Evolutionary conservation across 2,329 filamentous ascomycete genomes (phyloP), one percentile per base, ranked within the genome.

Genomic region (Xylaria sp.): DNA sequence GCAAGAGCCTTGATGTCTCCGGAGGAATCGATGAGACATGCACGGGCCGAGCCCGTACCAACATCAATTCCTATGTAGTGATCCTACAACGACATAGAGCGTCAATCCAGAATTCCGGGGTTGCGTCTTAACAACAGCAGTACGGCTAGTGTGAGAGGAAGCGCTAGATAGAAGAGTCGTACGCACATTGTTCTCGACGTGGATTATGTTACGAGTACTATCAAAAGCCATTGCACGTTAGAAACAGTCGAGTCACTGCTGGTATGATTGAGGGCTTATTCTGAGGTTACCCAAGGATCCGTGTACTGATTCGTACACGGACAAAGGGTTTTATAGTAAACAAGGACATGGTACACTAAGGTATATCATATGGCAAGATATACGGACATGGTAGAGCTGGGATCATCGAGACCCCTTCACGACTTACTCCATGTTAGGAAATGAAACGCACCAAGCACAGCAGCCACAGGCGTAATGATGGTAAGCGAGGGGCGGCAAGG

Each of bases 21-120:
- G 48, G 92, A 90, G 70, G 90, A 88, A 79, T 98, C 93, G 81
- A 99, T 97, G 78, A 99, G 93, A 82, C 96, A 98, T 63, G 96
- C 96, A 78, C 96, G 90, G 47, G 95, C 96, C 79, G 93, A 97
- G 65, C 96, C 96, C 23, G 96, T 99, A 61, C 96, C 96, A 60
- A 99, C 95, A 83, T 99, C 96, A 75, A 99, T 93, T 69, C 95
- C 95, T 77, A 98, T 88, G 77, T 87, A 90, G 75, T 90, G 85
- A 69, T 89, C 85, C 81, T 89, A 69, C 53, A 53, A 10, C 32
- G 60, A 61, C 63, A 70, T 74, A 60, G 68, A 27, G 54, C 59
- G 74, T 75, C 64, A 76, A 75, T 73, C 63, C 48, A 66, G 23
- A 54, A 5, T 61, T 25, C 29, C n/a, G 23, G 59, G 53, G 35